Conservation (phyloP, 768 basidiomycete species). For the Xerocomellus dryophilus region DNA sequence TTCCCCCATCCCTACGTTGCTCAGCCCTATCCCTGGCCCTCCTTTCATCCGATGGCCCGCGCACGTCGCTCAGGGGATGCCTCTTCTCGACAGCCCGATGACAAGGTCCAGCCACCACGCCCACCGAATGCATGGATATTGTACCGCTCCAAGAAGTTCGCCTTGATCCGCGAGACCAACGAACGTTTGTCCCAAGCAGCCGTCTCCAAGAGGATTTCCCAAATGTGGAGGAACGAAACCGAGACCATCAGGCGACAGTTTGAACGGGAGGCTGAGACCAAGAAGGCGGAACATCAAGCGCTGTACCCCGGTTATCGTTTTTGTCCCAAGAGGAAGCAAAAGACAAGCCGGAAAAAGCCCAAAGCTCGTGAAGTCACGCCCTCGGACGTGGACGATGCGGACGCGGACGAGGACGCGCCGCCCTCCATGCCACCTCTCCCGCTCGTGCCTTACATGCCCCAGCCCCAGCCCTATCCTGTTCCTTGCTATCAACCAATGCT, state of each 20-base stretch:
- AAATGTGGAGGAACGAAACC: slow-evolving; percentile 60
- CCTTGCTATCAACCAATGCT: slow-evolving; percentile 13
- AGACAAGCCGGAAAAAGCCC: slow-evolving; percentile 33
- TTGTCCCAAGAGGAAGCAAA: slow-evolving; percentile 52
- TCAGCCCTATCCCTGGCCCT: slow-evolving; percentile 10
- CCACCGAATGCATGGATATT: slow-evolving; percentile 85
- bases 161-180: slow-evolving; percentile 18
- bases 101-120: slow-evolving; percentile 46
- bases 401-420: neutral
- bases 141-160: slow-evolving; percentile 63
- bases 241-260: slow-evolving; percentile 46
- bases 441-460: neutral
- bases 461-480: neutral
- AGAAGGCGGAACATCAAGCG: slow-evolving; percentile 49
- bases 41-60: slow-evolving; percentile 22
- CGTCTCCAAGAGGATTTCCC: slow-evolving; percentile 60
- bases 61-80: slow-evolving; percentile 9
- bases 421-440: neutral
- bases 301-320: slow-evolving; percentile 59
- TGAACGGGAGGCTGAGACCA: slow-evolving; percentile 51
- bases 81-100: slow-evolving; percentile 6
- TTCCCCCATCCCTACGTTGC: slow-evolving; percentile 1
- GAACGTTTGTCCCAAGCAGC: slow-evolving; percentile 51
- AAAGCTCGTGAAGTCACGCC: slow-evolving; percentile 21
- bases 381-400: neutral